Evolutionary conservation across 257 asterid genomes (phyloP).

Genomic region (Solanum rostratum): DNA sequence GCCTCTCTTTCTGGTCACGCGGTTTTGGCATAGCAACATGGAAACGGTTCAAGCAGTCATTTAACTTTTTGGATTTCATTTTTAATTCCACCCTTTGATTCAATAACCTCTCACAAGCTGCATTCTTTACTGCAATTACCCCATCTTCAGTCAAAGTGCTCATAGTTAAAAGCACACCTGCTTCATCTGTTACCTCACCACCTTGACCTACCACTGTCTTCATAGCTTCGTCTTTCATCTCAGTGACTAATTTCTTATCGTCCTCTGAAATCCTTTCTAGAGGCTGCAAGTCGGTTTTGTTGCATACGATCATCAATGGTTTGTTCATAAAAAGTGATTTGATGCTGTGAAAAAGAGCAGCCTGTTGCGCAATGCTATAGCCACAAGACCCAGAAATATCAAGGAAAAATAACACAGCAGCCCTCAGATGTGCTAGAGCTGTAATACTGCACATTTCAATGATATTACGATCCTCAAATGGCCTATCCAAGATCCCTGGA

Average conservation of each 20-base stretch:
- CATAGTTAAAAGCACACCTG: constrained; percentile 74
- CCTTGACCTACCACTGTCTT: constrained; percentile 85
- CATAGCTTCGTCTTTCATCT: constrained; percentile 92
- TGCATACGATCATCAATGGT: constrained; percentile 78
- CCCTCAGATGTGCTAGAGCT: constrained; percentile 91
- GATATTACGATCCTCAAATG: constrained; percentile 95
- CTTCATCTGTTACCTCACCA: constrained; percentile 61
- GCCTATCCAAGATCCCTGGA: constrained; percentile 91
- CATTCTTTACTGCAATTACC: constrained; percentile 80
- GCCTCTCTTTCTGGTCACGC: constrained; percentile 85
- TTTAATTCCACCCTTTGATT: constrained; percentile 85
- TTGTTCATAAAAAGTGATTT: constrained; percentile 89
- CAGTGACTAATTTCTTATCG: constrained; percentile 68
- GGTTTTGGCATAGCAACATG: constrained; percentile 91
- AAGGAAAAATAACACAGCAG: constrained; percentile 86
- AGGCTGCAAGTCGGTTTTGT: constrained; percentile 89
- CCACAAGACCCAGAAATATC: constrained; percentile 97
- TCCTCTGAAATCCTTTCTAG: constrained; percentile 69
- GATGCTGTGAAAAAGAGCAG: constrained; percentile 91
- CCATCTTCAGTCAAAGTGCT: constrained; percentile 90
- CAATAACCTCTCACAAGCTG: constrained; percentile 88
- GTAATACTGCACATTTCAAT: constrained; percentile 98
- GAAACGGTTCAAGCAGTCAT: constrained; percentile 81
- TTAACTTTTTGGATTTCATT: constrained; percentile 84
- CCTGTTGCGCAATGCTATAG: constrained; percentile 84